Conservation (phyloP, 768 basidiomycete genomes). For the Psilocybe sp. region DNA sequence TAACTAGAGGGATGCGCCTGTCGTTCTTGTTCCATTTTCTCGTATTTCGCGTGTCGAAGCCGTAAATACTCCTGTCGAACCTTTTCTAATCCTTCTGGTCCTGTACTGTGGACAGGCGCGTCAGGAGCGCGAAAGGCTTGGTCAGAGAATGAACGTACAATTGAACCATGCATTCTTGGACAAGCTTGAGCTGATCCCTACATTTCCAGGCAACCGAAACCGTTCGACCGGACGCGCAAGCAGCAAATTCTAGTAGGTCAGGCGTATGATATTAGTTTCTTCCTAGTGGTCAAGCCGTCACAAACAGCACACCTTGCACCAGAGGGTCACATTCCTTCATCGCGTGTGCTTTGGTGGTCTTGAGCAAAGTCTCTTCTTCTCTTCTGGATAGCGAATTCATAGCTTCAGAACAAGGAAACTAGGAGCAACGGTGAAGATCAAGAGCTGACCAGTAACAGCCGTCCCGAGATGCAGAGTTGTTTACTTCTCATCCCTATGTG, state of each 20-base stretch:
- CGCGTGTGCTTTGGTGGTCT: conserved; percentile 77
- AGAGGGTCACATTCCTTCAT: conserved; percentile 74
- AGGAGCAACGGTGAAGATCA: conserved; percentile 2
- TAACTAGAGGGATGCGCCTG: not conserved
- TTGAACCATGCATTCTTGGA: conserved; percentile 78
- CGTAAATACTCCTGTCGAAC: conserved; percentile 74
- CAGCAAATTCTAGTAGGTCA: conserved; percentile 64
- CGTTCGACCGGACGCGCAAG: conserved; percentile 79
- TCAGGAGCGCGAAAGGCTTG: not conserved
- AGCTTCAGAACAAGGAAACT: not conserved
- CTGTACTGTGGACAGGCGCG: conserved; percentile 47
- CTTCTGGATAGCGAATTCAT: conserved; percentile 87
- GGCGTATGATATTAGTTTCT: not conserved
- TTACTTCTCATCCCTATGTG: too few species aligned
- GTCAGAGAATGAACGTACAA: conserved; percentile 52
- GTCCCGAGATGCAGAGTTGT: too few species aligned
- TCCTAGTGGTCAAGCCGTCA: not conserved
- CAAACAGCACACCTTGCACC: conserved; percentile 58
- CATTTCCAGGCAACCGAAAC: conserved; percentile 88
- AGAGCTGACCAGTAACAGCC: too few species aligned
- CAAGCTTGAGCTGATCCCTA: conserved; percentile 57
- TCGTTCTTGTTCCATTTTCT: not conserved
- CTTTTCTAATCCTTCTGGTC: conserved; percentile 69
- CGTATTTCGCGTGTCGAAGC: conserved; percentile 40
- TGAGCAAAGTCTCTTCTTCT: conserved; percentile 83